Evolutionary conservation across 139 green algal species (phyloP).

Genomic region (Pseudopediastrum boryanum): DNA sequence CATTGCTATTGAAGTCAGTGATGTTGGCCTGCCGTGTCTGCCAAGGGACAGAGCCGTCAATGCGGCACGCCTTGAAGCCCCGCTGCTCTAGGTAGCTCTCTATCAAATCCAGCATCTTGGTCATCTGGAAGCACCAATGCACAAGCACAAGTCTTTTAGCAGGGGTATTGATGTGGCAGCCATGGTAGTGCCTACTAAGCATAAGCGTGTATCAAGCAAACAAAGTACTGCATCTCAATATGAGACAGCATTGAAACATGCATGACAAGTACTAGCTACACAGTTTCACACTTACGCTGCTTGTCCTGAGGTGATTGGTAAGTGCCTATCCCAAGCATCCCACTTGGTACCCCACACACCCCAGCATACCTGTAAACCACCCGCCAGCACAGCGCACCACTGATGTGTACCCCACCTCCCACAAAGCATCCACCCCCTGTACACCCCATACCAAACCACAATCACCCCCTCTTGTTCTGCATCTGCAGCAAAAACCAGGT

Average conservation of each 20-base stretch:
- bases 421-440: no score
- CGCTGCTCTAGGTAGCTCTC: conserved; percentile 87
- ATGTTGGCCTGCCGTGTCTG: conserved; percentile 69
- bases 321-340: no score
- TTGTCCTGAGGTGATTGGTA: no score
- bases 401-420: no score
- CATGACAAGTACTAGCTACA: no score
- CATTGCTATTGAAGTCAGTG: conserved; percentile 85
- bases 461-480: no score
- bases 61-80: conserved; percentile 79
- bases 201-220: conserved; percentile 6
- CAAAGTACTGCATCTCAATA: background rate
- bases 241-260: background rate
- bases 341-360: no score
- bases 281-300: no score
- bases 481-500: background rate
- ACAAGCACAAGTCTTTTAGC: background rate
- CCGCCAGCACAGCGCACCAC: no score
- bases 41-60: conserved; percentile 87
- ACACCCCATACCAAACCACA: no score
- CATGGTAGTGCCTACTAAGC: no score
- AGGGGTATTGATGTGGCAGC: background rate
- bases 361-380: no score
- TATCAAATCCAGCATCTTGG: conserved; percentile 97
- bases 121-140: conserved; percentile 82